Conservation (phyloP, 495 filamentous ascomycete species). For the Tuber melanosporum region DNA sequence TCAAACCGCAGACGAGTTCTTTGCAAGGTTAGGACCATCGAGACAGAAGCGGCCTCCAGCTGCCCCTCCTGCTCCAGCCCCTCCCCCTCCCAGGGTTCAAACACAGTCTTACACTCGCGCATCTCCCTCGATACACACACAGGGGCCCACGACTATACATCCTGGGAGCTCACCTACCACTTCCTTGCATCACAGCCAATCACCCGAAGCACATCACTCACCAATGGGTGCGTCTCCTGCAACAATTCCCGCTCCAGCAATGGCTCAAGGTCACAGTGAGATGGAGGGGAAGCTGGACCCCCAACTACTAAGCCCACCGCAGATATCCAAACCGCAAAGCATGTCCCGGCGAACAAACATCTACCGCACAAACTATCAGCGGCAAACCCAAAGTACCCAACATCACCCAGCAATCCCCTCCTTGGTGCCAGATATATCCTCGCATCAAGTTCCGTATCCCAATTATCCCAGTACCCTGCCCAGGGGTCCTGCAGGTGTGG, state of each 20-base stretch:
- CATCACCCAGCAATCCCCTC: constrained; percentile 24
- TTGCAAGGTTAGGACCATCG: constrained; percentile 70
- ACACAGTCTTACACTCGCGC: constrained; percentile 22
- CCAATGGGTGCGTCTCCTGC: constrained; percentile 22
- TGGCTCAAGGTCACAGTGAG: constrained; percentile 21
- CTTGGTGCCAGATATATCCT: constrained; percentile 26
- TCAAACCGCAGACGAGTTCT: constrained; percentile 92
- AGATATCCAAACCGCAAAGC: constrained; percentile 22
- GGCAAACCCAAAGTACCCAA: constrained; percentile 11
- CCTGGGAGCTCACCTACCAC: constrained; percentile 20
- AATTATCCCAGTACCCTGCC: constrained; percentile 32
- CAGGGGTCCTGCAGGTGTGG: constrained; percentile 21
- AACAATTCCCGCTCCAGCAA: constrained; percentile 26
- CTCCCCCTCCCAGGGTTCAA: constrained; percentile 43
- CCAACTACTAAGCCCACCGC: constrained; percentile 23
- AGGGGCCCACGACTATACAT: constrained; percentile 10
- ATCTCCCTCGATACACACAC: constrained; percentile 22
- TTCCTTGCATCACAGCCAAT: constrained; percentile 34
- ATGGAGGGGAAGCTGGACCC: constrained; percentile 31
- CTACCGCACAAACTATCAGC: constrained; percentile 23
- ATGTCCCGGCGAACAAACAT: not conserved
- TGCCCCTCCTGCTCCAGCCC: constrained; percentile 46
- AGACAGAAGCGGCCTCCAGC: constrained; percentile 44
- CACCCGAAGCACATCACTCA: constrained; percentile 35
- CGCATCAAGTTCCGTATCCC: constrained; percentile 24